Base-by-base conservation (phyloP, 2,329 filamentous ascomycete species). In the Polytolypa hystricis region DNA sequence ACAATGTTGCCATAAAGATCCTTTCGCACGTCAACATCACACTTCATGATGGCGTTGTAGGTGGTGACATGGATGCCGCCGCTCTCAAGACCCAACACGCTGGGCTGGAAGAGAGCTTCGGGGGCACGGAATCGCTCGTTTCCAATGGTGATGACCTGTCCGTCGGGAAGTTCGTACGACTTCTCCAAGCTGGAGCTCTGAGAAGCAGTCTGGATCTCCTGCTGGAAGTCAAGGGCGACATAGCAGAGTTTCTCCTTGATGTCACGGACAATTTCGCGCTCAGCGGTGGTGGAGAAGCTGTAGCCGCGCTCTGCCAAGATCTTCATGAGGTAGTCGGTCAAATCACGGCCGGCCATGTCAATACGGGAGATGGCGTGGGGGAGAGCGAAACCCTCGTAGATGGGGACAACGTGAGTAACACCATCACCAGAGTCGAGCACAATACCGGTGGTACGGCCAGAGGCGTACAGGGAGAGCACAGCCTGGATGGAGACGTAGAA, bases 211-310 rank as follows among this genome's bases (percentile, higher is more conserved):
- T 98, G 91, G 67, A 98, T 95, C 76, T 98, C 91, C 79, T 98
- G 91, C 79, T 98, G 91, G 60, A 98, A 96, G 77, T 98, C 91
- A 54, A 98, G 84, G 52, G 91, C 91, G 63, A 96, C 91, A 74
- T 98, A 98, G 81, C 91, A 98, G 60, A 98, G 87, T 81, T 96
- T 98, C 83, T 98, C 91, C 83, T 98, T 98, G 77, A 98, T 96
- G 69, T 98, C 91, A 76, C 91, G 89, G 62, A 96, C 91, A 65
- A 96, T 98, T 93, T 96, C 91, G 70, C 91, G 91, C 78, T 98
- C 91, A 69, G 91, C 91, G 46, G 91, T 96, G 73, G 91, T 98
- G 64, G 89, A 95, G 84, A 98, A 98, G 58, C 85, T 85, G 78
- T 98, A 96, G 60, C 91, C 91, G 64, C 91, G 87, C 82, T 98